Percentiles rank a stretch among this genome's conserved stretches.
Evolutionary conservation across 1,284 basidiomycete genomes (phyloP).

Genomic region (Taiwanofungus camphoratus): DNA sequence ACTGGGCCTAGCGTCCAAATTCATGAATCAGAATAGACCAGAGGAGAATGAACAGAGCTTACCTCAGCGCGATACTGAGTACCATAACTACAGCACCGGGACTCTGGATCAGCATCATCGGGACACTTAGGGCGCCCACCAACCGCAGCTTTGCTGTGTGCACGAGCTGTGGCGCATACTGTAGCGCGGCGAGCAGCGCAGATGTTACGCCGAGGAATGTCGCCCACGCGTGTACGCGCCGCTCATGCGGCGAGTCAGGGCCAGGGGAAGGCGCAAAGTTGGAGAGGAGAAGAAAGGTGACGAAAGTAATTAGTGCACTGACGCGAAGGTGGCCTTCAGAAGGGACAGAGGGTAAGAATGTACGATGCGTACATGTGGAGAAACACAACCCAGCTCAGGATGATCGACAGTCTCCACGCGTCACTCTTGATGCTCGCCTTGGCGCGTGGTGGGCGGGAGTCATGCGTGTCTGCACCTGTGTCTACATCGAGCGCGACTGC

Average conservation of each 20-base stretch:
- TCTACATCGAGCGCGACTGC: constrained; percentile 40
- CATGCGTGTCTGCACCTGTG: too few species aligned
- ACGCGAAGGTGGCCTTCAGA: constrained; percentile 8
- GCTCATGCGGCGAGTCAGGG: constrained; percentile 33
- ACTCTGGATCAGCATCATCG: constrained; percentile 93
- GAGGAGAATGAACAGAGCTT: constrained; percentile 21
- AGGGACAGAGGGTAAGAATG: constrained; percentile 5
- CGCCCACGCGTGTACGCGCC: constrained; percentile 62
- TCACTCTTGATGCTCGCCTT: constrained; percentile 48
- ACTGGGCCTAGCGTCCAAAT: constrained; percentile 45
- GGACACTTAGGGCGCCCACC: constrained; percentile 89
- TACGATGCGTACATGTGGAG: constrained; percentile 58
- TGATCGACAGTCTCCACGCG: constrained; percentile 74
- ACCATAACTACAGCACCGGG: constrained; percentile 91
- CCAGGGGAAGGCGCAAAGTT: constrained; percentile 43
- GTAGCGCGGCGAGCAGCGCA: constrained; percentile 71
- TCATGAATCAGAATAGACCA: neutral
- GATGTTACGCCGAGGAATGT: constrained; percentile 85
- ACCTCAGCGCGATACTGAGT: constrained; percentile 74
- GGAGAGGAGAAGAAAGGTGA: constrained; percentile 47
- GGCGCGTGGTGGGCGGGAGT: constrained; percentile 36
- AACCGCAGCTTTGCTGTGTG: constrained; percentile 76
- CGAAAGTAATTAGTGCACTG: constrained; percentile 48
- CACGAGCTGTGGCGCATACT: constrained; percentile 85
- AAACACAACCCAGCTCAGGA: constrained; percentile 67